phyloP scores from a whole-genome alignment of 2,329 filamentous ascomycete genomes.

The Fusarium armeniacum region DNA sequence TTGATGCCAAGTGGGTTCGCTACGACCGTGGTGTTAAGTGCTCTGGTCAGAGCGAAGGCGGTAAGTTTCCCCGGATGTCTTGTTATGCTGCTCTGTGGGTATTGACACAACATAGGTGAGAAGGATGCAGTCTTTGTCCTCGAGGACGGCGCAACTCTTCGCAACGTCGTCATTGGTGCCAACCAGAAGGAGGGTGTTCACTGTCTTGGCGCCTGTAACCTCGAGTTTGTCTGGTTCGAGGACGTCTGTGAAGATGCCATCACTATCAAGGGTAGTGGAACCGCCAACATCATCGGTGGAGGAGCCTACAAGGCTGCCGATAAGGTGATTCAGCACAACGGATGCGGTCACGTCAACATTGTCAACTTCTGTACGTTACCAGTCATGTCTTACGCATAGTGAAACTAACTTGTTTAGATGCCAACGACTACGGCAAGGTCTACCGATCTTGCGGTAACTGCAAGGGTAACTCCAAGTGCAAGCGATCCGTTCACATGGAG shows the following conservation, averaged over 20 bases:
- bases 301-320: slow-evolving; percentile 61
- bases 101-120: slow-evolving; percentile 4
- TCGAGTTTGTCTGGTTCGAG: slow-evolving; percentile 64
- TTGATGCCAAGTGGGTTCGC: slow-evolving; percentile 52
- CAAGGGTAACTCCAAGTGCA: slow-evolving; percentile 52
- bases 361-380: slow-evolving; percentile 47
- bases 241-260: slow-evolving; percentile 59
- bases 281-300: slow-evolving; percentile 58
- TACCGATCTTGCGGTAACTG: slow-evolving; percentile 49
- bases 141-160: slow-evolving; percentile 58
- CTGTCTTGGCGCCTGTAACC: slow-evolving; percentile 59
- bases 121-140: slow-evolving; percentile 59
- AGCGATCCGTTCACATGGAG: slow-evolving; percentile 61
- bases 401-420: slow-evolving; percentile 40
- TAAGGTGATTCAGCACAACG: slow-evolving; percentile 64
- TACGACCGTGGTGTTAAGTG: slow-evolving; percentile 60
- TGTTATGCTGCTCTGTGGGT: fast-evolving
- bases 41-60: slow-evolving; percentile 59
- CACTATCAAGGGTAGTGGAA: slow-evolving; percentile 45
- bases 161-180: slow-evolving; percentile 62
- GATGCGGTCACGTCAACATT: slow-evolving; percentile 59
- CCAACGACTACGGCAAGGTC: slow-evolving; percentile 62
- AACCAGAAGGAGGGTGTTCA: slow-evolving; percentile 62
- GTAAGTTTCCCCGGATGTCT: slow-evolving; percentile 41
- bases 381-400: fast-evolving